Conservation (phyloP, 2,329 filamentous ascomycete species). For the Saccharata proteae region DNA sequence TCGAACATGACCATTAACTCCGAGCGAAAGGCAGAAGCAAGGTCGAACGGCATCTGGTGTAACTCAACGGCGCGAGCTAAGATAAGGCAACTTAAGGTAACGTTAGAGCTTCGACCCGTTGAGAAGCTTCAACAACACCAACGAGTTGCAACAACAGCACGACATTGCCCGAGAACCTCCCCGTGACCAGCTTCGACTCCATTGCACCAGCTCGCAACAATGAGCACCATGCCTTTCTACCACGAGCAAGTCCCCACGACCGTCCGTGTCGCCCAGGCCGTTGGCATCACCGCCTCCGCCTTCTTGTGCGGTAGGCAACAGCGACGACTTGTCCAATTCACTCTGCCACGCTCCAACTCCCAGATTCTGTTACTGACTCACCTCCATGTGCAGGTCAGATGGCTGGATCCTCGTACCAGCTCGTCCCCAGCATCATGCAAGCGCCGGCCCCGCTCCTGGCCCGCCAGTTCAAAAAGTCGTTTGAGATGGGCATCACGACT, state of each 20-base stretch:
- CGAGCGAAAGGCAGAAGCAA: no score
- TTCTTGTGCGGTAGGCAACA: constrained; percentile 28
- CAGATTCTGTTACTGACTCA: background rate
- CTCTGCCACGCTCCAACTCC: background rate
- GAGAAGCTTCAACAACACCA: no score
- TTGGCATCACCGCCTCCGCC: constrained; percentile 40
- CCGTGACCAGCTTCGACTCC: no score
- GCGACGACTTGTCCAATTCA: background rate
- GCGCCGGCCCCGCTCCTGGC: constrained; percentile 44
- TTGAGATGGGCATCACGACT: constrained; percentile 26
- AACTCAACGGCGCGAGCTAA: no score
- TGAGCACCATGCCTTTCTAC: no score
- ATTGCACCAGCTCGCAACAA: no score
- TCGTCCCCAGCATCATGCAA: constrained; percentile 42
- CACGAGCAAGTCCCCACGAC: constrained; percentile 15
- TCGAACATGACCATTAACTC: no score
- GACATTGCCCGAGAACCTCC: no score
- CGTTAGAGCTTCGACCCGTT: no score
- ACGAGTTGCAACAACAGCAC: no score
- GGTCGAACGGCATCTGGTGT: no score
- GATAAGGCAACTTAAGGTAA: no score
- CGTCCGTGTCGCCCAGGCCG: constrained; percentile 36
- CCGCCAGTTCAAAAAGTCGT: constrained; percentile 41
- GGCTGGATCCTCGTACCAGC: constrained; percentile 27
- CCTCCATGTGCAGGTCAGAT: constrained; percentile 18